phyloP scores from a whole-genome alignment of 768 basidiomycete species.

The Plicaturopsis crispa region DNA sequence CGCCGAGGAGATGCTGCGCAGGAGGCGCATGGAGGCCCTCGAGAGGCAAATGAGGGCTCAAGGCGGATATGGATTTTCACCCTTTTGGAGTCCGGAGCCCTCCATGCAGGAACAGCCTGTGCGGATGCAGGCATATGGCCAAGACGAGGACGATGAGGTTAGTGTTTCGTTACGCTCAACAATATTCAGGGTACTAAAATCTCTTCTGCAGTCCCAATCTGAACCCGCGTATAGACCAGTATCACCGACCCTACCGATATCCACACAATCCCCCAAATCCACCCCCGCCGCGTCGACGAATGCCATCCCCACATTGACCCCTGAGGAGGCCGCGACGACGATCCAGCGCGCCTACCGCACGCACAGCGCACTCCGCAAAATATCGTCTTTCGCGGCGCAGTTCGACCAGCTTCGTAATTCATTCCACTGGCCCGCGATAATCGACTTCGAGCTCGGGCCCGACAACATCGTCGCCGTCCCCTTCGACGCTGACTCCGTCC shows the following conservation, averaged over 20 bases:
- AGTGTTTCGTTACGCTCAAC: background rate
- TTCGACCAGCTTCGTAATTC: conserved; percentile 34
- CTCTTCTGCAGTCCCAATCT: background rate
- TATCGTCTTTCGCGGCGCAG: conserved; percentile 30
- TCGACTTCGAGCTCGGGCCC: conserved; percentile 33
- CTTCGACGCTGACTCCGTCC: conserved; percentile 20
- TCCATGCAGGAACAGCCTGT: too few species aligned
- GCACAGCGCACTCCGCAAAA: conserved; percentile 30
- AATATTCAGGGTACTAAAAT: background rate
- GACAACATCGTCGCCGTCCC: conserved; percentile 13
- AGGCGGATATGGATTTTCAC: background rate
- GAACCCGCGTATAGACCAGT: background rate
- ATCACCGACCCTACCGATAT: conserved; percentile 6
- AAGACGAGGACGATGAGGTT: background rate
- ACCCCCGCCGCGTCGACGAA: background rate
- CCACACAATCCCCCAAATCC: conserved; percentile 8
- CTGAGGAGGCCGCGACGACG: conserved; percentile 33
- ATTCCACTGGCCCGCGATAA: conserved; percentile 35
- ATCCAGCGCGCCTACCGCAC: conserved; percentile 43
- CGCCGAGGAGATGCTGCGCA: conserved; percentile 4
- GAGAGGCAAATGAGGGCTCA: background rate
- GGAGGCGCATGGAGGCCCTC: conserved; percentile 6
- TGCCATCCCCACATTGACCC: conserved; percentile 17
- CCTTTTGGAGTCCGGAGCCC: too few species aligned
- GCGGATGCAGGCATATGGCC: background rate